Conservation (phyloP, 345 rosid species). For the Laguncularia racemosa region DNA sequence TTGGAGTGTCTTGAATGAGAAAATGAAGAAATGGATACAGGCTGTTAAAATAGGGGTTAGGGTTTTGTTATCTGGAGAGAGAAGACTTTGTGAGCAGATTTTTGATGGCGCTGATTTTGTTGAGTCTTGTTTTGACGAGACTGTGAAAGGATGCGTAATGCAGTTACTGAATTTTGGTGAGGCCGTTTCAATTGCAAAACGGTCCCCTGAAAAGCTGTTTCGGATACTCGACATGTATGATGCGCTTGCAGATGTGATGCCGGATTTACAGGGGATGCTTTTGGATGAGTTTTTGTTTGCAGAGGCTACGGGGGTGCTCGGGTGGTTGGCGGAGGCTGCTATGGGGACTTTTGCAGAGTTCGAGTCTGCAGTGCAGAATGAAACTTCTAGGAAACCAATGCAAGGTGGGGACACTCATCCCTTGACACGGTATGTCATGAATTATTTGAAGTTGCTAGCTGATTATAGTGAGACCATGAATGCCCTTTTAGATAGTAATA, state of each 20-base stretch:
- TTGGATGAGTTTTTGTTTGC: constrained; percentile 41
- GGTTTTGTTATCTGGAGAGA: constrained; percentile 75
- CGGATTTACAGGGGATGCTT: constrained; percentile 47
- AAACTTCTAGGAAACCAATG: constrained; percentile 72
- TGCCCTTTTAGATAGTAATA: constrained; percentile 48
- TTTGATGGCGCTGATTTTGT: constrained; percentile 45
- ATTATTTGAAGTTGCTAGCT: constrained; percentile 79
- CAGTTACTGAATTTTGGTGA: constrained; percentile 88
- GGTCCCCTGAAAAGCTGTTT: constrained; percentile 89
- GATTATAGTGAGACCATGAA: constrained; percentile 87
- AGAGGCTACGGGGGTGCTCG: constrained; percentile 73
- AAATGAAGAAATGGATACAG: constrained; percentile 95
- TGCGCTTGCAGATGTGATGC: constrained; percentile 52
- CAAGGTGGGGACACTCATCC: constrained; percentile 93
- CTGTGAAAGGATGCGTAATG: constrained; percentile 75
- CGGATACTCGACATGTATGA: constrained; percentile 96
- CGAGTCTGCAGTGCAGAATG: constrained; percentile 71
- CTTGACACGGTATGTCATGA: constrained; percentile 88
- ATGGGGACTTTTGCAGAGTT: constrained; percentile 86
- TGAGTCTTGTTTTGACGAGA: constrained; percentile 82
- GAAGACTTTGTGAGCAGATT: constrained; percentile 67
- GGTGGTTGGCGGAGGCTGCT: constrained; percentile 59
- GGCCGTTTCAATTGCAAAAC: constrained; percentile 78
- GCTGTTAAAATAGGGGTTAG: constrained; percentile 68
- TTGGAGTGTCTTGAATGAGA: constrained; percentile 88